Conservation (phyloP, 2,329 filamentous ascomycete genomes). For the Knufia fluminis region DNA sequence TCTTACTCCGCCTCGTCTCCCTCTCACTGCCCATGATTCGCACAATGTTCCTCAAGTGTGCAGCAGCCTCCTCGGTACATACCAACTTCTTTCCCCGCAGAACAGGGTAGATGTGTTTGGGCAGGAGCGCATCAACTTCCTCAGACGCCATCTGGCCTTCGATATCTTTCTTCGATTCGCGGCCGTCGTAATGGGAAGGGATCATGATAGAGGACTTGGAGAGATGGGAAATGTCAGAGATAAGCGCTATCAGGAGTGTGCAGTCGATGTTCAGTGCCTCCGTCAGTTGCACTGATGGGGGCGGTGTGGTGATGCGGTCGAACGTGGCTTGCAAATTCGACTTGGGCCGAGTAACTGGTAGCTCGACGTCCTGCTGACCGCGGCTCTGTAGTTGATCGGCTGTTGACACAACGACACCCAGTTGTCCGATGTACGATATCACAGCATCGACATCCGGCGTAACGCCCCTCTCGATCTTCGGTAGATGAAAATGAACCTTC, state of each 20-base stretch:
- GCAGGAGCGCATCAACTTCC: slow-evolving; percentile 49
- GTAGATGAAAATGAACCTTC: slow-evolving; percentile 50
- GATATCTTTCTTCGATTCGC: slow-evolving; percentile 50
- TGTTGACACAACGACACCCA: slow-evolving; percentile 1
- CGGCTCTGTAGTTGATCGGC: not conserved
- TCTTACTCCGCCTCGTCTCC: slow-evolving; percentile 49
- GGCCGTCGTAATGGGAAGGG: slow-evolving; percentile 35
- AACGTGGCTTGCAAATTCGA: slow-evolving; percentile 3
- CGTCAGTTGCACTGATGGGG: not conserved
- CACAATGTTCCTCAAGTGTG: slow-evolving; percentile 59
- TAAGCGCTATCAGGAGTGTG: slow-evolving; percentile 62
- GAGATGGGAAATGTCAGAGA: slow-evolving; percentile 59
- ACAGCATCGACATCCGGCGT: slow-evolving; percentile 48
- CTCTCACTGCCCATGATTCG: slow-evolving; percentile 52
- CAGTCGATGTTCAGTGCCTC: slow-evolving; percentile 38
- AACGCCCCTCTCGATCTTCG: slow-evolving; percentile 45
- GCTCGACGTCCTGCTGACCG: not conserved
- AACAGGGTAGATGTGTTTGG: slow-evolving; percentile 53
- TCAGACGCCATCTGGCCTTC: slow-evolving; percentile 58
- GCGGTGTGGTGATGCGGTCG: not conserved
- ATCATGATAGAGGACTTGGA: slow-evolving; percentile 24
- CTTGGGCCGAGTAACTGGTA: no score
- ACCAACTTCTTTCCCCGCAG: slow-evolving; percentile 49
- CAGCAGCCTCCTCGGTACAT: slow-evolving; percentile 57
- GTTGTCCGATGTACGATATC: slow-evolving; percentile 40